Conservation (phyloP, 805 yeast species). For the Torulaspora maleeae region DNA sequence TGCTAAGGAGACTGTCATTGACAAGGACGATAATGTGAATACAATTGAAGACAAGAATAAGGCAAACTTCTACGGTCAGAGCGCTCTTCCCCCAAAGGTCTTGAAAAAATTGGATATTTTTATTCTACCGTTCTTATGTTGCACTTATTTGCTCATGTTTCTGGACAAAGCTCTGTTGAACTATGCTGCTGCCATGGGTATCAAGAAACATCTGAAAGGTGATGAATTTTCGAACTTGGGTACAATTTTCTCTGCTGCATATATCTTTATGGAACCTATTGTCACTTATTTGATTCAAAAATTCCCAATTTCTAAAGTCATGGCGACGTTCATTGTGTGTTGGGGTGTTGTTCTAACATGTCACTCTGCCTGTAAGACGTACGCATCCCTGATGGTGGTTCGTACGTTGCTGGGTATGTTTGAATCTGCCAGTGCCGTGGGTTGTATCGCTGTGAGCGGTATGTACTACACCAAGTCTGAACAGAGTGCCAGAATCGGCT, state of each 20-base stretch:
- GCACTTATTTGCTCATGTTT: constrained; percentile 52
- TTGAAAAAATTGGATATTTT: constrained; percentile 44
- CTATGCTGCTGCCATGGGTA: constrained; percentile 64
- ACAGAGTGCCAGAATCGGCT: constrained; percentile 49
- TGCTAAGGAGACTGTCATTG: constrained; percentile 16
- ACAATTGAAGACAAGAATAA: constrained; percentile 3
- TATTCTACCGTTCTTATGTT: constrained; percentile 47
- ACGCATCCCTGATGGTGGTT: constrained; percentile 52
- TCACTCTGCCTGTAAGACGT: constrained; percentile 50
- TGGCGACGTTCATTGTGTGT: constrained; percentile 43
- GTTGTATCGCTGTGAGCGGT: constrained; percentile 52
- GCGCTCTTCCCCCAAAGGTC: constrained; percentile 20
- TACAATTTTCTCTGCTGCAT: constrained; percentile 51
- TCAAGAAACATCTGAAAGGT: constrained; percentile 44
- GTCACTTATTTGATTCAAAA: constrained; percentile 46
- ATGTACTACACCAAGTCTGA: constrained; percentile 57
- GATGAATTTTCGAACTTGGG: constrained; percentile 50
- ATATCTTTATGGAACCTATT: constrained; percentile 52
- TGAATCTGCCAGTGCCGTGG: constrained; percentile 54
- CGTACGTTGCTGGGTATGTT: constrained; percentile 50
- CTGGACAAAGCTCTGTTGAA: constrained; percentile 56
- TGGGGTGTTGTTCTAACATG: constrained; percentile 54
- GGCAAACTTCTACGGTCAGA: constrained; percentile 26
- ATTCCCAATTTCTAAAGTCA: constrained; percentile 49
- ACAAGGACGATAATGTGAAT: constrained; percentile 6